Percentiles rank a stretch among this genome's conserved stretches.
phyloP scores from a whole-genome alignment of 2,329 filamentous ascomycete genomes.

The Conoideocrella luteorostrata region DNA sequence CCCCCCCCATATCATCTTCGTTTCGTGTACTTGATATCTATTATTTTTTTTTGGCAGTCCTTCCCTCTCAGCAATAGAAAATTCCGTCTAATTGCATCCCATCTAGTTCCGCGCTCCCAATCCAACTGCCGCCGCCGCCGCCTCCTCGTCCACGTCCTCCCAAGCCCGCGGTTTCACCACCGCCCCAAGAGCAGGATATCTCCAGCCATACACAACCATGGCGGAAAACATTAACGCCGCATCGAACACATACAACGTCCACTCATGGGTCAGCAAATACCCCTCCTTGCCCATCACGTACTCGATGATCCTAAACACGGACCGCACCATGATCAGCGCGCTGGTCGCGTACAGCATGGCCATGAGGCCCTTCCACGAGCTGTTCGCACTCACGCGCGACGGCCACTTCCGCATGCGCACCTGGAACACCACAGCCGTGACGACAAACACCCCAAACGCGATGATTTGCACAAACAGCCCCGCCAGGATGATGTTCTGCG shows the following conservation, averaged over 20 bases:
- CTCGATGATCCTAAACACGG: conserved; percentile 42
- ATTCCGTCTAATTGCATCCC: too few relatives aligned
- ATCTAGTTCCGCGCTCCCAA: too few relatives aligned
- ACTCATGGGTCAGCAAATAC: conserved; percentile 34
- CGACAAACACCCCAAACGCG: conserved; percentile 50
- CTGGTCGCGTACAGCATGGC: conserved; percentile 30
- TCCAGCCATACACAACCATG: conserved; percentile 16
- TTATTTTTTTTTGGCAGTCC: too few relatives aligned
- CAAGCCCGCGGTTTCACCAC: conserved; percentile 3
- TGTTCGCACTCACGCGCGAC: conserved; percentile 9
- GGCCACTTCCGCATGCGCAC: conserved; percentile 19
- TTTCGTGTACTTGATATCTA: too few relatives aligned
- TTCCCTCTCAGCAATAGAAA: too few relatives aligned
- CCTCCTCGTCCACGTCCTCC: conserved; percentile 5
- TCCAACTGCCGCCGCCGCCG: background rate
- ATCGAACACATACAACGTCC: conserved; percentile 39
- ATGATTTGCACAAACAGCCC: conserved; percentile 52
- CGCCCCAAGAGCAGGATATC: conserved; percentile 13
- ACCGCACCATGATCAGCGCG: conserved; percentile 35
- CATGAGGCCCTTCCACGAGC: conserved; percentile 28
- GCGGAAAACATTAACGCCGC: conserved; percentile 16
- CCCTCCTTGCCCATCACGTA: conserved; percentile 35
- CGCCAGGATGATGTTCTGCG: conserved; percentile 47
- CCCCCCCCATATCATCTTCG: too few relatives aligned
- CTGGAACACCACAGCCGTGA: conserved; percentile 44